Base-by-base conservation (phyloP, 2,329 filamentous ascomycete species). In the Periconia digitata region DNA sequence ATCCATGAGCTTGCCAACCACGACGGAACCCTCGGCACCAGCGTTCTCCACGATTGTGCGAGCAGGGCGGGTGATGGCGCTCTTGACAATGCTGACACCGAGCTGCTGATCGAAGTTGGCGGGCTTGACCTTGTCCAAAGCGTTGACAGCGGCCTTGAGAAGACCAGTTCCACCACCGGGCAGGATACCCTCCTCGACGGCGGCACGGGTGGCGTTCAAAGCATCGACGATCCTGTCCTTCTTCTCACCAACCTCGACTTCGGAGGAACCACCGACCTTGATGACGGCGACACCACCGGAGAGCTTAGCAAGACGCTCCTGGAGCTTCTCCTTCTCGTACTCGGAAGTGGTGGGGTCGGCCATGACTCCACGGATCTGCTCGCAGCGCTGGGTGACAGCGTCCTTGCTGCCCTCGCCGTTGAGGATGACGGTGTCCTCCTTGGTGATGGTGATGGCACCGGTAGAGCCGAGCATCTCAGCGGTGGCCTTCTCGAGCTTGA, bases 301-400 rank as follows among this genome's bases (percentile, higher is more conserved):
- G 62, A 99, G 89, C 86, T 99, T 99, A 64, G 94, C 94, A 54
- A 99, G 89, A 79, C 94, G 94, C 83, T 99, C 94, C 81, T 97
- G 94, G 59, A 99, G 90, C 86, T 99, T 99, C 88, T 99, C 94
- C 85, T 96, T 97, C 85, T 99, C 94, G 79, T 99, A 99, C 71
- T 99, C 94, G 41, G 92, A 96, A 58, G 94, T 99, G 64, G 84
- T 86, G 59, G 92, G 88, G 79, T 99, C 94, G 55, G 81, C 83
- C 81, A 96, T 96, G 76, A 97, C 91, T 62, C 92, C 92, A 63
- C 94, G 92, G 77, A 99, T 99, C 82, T 99, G 94, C 80, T 99
- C 94, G 78, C 94, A 97, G 73, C 94, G 89, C 82, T 96, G 91
- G 58, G 89, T 78, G 67, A 99, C 95, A 60, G 83, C 75, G 71